phyloP scores from a whole-genome alignment of 73 alveolate species.

The Urostyla sp. region DNA sequence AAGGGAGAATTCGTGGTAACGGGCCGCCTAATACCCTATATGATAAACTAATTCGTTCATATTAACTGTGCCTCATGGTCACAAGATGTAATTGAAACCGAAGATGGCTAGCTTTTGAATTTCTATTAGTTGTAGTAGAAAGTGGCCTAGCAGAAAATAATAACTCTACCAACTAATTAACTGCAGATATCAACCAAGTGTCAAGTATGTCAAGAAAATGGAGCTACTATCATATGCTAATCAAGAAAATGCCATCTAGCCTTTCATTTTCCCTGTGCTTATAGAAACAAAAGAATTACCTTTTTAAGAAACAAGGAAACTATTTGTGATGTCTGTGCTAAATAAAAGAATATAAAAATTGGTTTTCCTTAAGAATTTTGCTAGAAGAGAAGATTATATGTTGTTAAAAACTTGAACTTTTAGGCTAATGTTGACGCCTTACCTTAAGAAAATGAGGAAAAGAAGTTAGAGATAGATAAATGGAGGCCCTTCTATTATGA shows the following conservation, averaged over 20 bases:
- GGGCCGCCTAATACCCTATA: conserved; percentile 87
- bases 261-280: conserved; percentile 93
- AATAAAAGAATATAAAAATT: conserved; percentile 55
- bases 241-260: conserved; percentile 83
- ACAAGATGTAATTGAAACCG: conserved; percentile 75
- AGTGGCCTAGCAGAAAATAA: too few species aligned
- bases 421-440: not conserved
- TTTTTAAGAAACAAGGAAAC: conserved; percentile 78
- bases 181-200: too few species aligned
- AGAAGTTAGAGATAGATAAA: conserved; percentile 15
- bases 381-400: conserved; percentile 66
- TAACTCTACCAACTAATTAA: too few species aligned
- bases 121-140: conserved; percentile 59
- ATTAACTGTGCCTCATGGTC: conserved; percentile 92
- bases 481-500: conserved; percentile 71
- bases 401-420: conserved; percentile 61
- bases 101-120: conserved; percentile 79
- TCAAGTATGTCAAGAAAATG: conserved; percentile 73
- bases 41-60: conserved; percentile 84
- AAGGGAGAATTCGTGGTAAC: conserved; percentile 81
- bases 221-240: conserved; percentile 86
- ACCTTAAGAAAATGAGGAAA: conserved; percentile 4
- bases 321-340: conserved; percentile 72
- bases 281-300: conserved; percentile 70
- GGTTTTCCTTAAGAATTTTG: conserved; percentile 68